Conservation (phyloP, 2,329 filamentous ascomycete species). For the Amylocarpus encephaloides region DNA sequence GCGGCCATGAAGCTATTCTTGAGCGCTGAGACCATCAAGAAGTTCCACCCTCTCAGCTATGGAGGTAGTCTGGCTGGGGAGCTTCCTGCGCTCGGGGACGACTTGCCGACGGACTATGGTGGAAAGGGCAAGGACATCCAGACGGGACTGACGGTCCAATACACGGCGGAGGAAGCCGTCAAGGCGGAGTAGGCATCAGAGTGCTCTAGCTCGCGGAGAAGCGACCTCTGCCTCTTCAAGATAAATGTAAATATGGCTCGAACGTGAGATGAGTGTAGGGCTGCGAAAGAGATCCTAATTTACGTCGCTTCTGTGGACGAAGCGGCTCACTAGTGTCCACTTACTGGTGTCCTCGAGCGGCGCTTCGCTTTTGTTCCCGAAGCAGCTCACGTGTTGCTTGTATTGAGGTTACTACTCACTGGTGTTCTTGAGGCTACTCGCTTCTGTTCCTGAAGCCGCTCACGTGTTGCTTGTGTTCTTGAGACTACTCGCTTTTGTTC, state of each 20-base stretch:
- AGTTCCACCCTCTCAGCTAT: conserved; percentile 72
- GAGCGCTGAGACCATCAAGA: conserved; percentile 66
- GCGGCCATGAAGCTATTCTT: conserved; percentile 69
- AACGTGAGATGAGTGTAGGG: neutral
- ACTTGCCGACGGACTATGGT: conserved; percentile 71
- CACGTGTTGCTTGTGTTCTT: no score
- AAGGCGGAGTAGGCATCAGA: neutral
- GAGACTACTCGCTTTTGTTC: no score
- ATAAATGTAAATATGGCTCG: neutral
- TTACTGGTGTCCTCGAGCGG: no score
- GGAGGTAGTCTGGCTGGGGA: conserved; percentile 63
- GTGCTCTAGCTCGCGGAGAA: neutral
- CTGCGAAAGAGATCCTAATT: neutral
- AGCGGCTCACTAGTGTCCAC: neutral
- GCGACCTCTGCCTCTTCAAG: neutral
- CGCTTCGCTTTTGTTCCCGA: no score
- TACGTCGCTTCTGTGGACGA: neutral
- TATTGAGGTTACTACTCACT: no score
- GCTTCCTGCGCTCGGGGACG: conserved; percentile 50
- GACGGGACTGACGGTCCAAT: conserved; percentile 29
- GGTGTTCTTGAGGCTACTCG: no score
- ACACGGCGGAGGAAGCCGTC: conserved; percentile 12
- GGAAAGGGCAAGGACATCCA: conserved; percentile 53
- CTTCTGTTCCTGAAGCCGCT: no score
- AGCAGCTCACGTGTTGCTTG: no score